A percentile compares a stretch with the other conserved stretches of the same genome.
phyloP scores from a whole-genome alignment of 495 filamentous ascomycete genomes.

The Neurospora hispaniola region DNA sequence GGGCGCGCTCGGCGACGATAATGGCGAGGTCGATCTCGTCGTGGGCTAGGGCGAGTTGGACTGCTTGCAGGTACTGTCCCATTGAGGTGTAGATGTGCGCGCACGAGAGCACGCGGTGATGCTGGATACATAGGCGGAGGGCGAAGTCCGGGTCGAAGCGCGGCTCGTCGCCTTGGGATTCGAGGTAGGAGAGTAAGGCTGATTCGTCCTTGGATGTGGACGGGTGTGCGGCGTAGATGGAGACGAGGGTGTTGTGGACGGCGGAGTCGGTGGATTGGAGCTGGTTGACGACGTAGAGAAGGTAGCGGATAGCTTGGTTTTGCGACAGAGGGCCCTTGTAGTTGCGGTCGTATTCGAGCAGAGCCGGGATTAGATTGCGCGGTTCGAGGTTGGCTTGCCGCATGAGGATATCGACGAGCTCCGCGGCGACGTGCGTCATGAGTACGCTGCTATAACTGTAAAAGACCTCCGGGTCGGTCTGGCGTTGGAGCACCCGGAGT shows the following conservation, averaged over 20 bases:
- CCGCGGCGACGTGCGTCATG: conserved; percentile 75
- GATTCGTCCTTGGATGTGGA: conserved; percentile 70
- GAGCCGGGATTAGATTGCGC: conserved; percentile 78
- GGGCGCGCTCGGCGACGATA: conserved; percentile 78
- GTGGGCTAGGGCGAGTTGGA: conserved; percentile 81
- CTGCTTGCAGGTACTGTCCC: conserved; percentile 85
- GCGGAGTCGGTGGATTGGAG: conserved; percentile 72
- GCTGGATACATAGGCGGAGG: conserved; percentile 85
- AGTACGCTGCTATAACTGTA: conserved; percentile 94
- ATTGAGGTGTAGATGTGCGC: conserved; percentile 95
- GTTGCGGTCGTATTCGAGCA: conserved; percentile 83
- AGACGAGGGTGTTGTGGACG: conserved; percentile 95
- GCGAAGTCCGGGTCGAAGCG: conserved; percentile 96
- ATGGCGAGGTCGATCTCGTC: conserved; percentile 82
- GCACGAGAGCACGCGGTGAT: conserved; percentile 82
- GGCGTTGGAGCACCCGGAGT: conserved; percentile 76
- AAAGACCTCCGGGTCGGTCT: conserved; percentile 85
- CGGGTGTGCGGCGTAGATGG: conserved; percentile 82
- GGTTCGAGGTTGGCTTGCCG: conserved; percentile 81
- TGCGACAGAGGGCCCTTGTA: conserved; percentile 51
- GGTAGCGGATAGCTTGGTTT: conserved; percentile 91
- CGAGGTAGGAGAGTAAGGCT: conserved; percentile 76
- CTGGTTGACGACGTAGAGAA: conserved; percentile 86
- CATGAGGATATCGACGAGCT: conserved; percentile 88
- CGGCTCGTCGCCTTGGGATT: conserved; percentile 56